Conservation (phyloP, 176 grass and related monocot species). For the Hyparrhenia diplandra region DNA sequence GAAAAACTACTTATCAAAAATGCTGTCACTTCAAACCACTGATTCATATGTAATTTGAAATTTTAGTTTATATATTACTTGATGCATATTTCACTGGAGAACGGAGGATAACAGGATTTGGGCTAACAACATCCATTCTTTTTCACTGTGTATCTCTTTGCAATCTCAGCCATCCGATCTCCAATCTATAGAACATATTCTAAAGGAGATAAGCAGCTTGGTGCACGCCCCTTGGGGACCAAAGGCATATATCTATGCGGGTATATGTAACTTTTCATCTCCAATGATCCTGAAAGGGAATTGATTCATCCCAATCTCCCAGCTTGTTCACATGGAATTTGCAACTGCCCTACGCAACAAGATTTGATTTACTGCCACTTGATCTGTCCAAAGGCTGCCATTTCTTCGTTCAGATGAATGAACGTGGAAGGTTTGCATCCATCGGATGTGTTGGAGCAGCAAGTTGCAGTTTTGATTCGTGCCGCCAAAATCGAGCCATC, state of each 20-base stretch:
- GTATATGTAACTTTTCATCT: constrained; percentile 41
- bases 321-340: constrained; percentile 21
- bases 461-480: constrained; percentile 37
- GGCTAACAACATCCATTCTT: constrained; percentile 42
- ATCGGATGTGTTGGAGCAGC: constrained; percentile 27
- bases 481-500: neutral
- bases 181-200: constrained; percentile 40
- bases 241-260: constrained; percentile 39
- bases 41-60: neutral
- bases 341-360: neutral
- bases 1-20: neutral
- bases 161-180: constrained; percentile 24
- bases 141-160: neutral
- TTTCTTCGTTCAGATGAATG: constrained; percentile 23
- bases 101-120: constrained; percentile 23
- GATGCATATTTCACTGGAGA: constrained; percentile 18
- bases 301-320: constrained; percentile 23
- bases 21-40: neutral
- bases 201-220: constrained; percentile 25
- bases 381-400: neutral
- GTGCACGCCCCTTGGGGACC: constrained; percentile 17
- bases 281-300: constrained; percentile 53
- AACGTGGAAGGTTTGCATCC: constrained; percentile 1
- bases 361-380: constrained; percentile 31
- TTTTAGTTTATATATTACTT: neutral